Evolutionary conservation across 108 stramenopile genomes (phyloP).

Genomic region (Phaeodactylum tricornutum): DNA sequence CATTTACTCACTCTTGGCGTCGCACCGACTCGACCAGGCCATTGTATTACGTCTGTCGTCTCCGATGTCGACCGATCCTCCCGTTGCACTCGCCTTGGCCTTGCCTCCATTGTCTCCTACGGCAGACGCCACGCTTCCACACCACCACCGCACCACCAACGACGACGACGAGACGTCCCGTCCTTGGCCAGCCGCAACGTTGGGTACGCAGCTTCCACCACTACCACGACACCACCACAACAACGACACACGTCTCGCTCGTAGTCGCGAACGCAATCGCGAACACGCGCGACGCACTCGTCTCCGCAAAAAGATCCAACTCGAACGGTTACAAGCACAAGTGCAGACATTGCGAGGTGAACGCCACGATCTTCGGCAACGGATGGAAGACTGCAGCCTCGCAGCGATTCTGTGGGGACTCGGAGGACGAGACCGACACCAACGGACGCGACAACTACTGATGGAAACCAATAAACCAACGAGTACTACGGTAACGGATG

Average conservation of each 20-base stretch:
- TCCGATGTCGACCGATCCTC: no score
- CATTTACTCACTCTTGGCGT: no score
- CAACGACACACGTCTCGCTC: slow-evolving; percentile 34
- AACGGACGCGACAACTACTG: slow-evolving; percentile 2
- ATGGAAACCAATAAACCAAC: not conserved
- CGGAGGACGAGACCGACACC: slow-evolving; percentile 7
- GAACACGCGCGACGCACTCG: slow-evolving; percentile 86
- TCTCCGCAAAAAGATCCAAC: slow-evolving; percentile 82
- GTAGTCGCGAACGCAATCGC: slow-evolving; percentile 84
- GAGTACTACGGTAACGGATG: slow-evolving; percentile 2
- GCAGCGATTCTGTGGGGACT: slow-evolving; percentile 77
- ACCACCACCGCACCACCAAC: no score
- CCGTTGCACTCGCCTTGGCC: no score
- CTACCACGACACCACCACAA: no score
- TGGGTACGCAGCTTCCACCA: no score
- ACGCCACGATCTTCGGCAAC: slow-evolving; percentile 49
- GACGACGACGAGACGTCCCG: no score
- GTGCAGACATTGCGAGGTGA: slow-evolving; percentile 65
- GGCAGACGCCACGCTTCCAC: no score
- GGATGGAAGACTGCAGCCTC: slow-evolving; percentile 72
- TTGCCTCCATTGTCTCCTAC: no score
- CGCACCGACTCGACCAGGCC: no score
- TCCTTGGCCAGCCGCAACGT: no score
- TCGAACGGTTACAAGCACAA: slow-evolving; percentile 62
- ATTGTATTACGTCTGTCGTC: no score